A percentile compares a stretch with the other conserved stretches of the same genome.
Conservation (phyloP, 345 rosid species). For the Geranium brycei region DNA sequence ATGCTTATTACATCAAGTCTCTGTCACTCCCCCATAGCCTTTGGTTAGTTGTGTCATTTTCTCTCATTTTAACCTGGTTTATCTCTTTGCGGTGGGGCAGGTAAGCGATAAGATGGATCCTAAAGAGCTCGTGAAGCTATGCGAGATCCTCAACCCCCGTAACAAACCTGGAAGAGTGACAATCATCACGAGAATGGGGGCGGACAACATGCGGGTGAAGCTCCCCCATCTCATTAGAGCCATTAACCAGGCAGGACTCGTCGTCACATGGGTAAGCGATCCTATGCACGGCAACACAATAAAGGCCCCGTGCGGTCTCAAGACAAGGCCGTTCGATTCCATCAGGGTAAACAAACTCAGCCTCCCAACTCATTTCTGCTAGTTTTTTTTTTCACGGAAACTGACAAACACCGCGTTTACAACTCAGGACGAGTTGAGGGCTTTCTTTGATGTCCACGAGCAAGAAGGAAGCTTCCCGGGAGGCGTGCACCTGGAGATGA, state of each 20-base stretch:
- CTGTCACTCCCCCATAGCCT: too few relatives aligned
- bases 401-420: neutral
- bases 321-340: slow-evolving; percentile 17
- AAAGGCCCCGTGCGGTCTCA: slow-evolving; percentile 18
- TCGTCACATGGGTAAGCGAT: slow-evolving; percentile 18
- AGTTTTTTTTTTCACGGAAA: neutral
- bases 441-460: slow-evolving; percentile 22
- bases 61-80: neutral
- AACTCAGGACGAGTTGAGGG: slow-evolving; percentile 17
- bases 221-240: slow-evolving; percentile 17
- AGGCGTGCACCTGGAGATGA: slow-evolving; percentile 22
- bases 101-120: slow-evolving; percentile 22
- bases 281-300: slow-evolving; percentile 40
- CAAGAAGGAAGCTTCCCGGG: slow-evolving; percentile 23
- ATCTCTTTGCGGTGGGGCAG: neutral
- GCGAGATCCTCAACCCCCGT: slow-evolving; percentile 13
- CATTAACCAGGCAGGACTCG: slow-evolving; percentile 11
- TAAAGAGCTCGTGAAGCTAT: slow-evolving; percentile 12
- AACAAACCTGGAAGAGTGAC: slow-evolving; percentile 19
- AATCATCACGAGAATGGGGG: slow-evolving; percentile 24
- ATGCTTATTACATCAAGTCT: too few relatives aligned
- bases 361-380: neutral
- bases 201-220: slow-evolving; percentile 26
- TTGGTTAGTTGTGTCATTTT: too few relatives aligned
- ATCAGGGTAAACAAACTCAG: slow-evolving; percentile 10